These are phyloP conservation scores for Castanea crenata DNA, from an alignment of 306 rosid species.

Conservation along the genomic window DNA sequence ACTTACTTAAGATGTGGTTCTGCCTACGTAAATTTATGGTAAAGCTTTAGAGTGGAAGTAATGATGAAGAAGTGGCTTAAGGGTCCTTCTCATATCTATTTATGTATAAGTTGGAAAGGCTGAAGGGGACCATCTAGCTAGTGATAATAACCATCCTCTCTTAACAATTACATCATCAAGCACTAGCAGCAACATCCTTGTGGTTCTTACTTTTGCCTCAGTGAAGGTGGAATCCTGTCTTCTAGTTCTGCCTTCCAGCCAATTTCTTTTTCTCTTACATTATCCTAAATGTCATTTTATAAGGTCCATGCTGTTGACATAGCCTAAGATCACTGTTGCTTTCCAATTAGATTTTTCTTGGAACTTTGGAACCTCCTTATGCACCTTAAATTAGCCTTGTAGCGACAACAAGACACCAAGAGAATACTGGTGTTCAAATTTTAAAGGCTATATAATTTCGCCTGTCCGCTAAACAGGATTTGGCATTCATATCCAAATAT, in stretches of 20 bases:
- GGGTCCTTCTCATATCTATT: slow-evolving; percentile 30
- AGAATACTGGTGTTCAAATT: too few relatives aligned
- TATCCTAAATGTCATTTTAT: background rate
- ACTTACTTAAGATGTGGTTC: slow-evolving; percentile 18
- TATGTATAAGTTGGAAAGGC: slow-evolving; percentile 25
- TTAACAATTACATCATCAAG: slow-evolving; percentile 24
- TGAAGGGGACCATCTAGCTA: slow-evolving; percentile 34
- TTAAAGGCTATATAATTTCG: too few relatives aligned
- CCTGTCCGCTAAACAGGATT: too few relatives aligned
- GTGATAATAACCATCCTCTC: slow-evolving; percentile 23
- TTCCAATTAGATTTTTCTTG: background rate
- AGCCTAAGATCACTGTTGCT: background rate
- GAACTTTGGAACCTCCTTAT: too few relatives aligned
- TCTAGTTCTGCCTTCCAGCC: slow-evolving; percentile 22
- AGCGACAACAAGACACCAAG: too few relatives aligned
- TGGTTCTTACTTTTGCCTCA: slow-evolving; percentile 40
- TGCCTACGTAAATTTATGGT: background rate
- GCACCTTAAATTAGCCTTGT: too few relatives aligned
- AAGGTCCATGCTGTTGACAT: background rate
- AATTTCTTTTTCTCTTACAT: background rate
- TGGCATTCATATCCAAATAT: too few relatives aligned
- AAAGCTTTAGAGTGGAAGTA: slow-evolving; percentile 29
- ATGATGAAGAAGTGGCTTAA: slow-evolving; percentile 39
- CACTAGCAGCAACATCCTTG: slow-evolving; percentile 43
- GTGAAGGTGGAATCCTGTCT: slow-evolving; percentile 25